These are phyloP conservation scores for Xylariaceae sp. DNA, from an alignment of 2,329 filamentous ascomycete species.

Conservation along the genomic window DNA sequence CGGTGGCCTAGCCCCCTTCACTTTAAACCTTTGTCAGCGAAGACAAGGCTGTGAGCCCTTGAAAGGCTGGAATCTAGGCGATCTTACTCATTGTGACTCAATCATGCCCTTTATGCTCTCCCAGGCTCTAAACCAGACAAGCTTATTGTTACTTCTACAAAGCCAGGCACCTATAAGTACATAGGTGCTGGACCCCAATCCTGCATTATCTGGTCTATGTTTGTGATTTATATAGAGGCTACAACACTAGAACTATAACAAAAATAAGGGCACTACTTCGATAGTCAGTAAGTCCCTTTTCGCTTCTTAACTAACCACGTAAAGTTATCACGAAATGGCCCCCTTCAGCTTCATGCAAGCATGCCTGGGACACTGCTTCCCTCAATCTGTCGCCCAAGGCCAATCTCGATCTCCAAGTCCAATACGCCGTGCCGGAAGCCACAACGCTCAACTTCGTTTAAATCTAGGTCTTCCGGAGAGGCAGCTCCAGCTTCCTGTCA, in stretches of 20 bases:
- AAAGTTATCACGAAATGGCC: not conserved
- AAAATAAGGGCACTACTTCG: not conserved
- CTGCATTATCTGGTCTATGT: not conserved
- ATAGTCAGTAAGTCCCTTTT: slow-evolving; percentile 11
- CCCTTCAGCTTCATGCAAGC: slow-evolving; percentile 3
- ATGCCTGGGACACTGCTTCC: slow-evolving; percentile 12
- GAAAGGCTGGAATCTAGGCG: too few species aligned
- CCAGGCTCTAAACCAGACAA: too few species aligned
- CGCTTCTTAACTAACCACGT: not conserved
- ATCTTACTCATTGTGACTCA: too few species aligned
- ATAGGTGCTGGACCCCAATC: not conserved
- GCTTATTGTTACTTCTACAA: too few species aligned
- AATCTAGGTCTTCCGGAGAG: slow-evolving; percentile 11
- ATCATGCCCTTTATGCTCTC: too few species aligned
- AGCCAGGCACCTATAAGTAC: too few species aligned
- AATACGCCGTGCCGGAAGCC: slow-evolving; percentile 1
- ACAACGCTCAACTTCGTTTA: slow-evolving; percentile 13
- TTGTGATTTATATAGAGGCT: not conserved
- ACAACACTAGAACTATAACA: not conserved
- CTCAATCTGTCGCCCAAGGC: not conserved
- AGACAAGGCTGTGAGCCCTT: too few species aligned
- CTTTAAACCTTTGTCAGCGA: too few species aligned
- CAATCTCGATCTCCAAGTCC: not conserved
- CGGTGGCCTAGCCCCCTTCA: too few species aligned
- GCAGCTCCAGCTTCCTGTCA: slow-evolving; percentile 4